phyloP scores from a whole-genome alignment of 2,329 filamentous ascomycete species.

The Fusarium nelsonii region DNA sequence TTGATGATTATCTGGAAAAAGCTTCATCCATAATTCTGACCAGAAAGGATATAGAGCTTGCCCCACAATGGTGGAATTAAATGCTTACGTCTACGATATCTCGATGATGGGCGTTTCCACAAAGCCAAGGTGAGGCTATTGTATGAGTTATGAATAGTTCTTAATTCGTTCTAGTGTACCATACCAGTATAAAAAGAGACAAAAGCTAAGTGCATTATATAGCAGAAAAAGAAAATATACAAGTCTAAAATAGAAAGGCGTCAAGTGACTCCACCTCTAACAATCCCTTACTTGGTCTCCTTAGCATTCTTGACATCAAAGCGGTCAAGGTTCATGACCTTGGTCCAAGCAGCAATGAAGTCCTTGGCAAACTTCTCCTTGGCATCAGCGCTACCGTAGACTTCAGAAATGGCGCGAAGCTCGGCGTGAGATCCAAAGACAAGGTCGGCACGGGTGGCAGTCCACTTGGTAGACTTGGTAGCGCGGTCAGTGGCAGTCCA shows the following conservation, averaged over 20 bases:
- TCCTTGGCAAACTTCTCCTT: conserved; percentile 76
- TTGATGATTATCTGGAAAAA: no score
- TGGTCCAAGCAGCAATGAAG: conserved; percentile 78
- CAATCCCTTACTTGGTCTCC: neutral
- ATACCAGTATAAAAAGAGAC: neutral
- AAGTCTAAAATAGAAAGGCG: neutral
- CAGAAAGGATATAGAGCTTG: no score
- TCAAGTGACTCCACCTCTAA: neutral
- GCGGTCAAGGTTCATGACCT: conserved; percentile 80
- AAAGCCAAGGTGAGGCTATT: no score
- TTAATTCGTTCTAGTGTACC: neutral
- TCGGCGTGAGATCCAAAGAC: conserved; percentile 81
- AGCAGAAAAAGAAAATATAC: conserved; percentile 3
- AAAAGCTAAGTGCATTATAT: conserved; percentile 2
- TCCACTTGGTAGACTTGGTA: conserved; percentile 75
- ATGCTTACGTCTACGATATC: no score
- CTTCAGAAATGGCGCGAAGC: conserved; percentile 76
- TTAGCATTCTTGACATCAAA: conserved; percentile 63
- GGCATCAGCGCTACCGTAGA: conserved; percentile 73
- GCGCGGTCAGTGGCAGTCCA: conserved; percentile 76
- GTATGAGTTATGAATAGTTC: neutral
- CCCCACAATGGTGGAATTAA: no score
- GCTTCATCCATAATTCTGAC: no score
- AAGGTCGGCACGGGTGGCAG: conserved; percentile 75
- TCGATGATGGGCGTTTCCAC: no score